Percentiles rank a stretch among this genome's conserved stretches.
Evolutionary conservation across 495 filamentous ascomycete genomes (phyloP).

Genomic region (Neurospora sp.): DNA sequence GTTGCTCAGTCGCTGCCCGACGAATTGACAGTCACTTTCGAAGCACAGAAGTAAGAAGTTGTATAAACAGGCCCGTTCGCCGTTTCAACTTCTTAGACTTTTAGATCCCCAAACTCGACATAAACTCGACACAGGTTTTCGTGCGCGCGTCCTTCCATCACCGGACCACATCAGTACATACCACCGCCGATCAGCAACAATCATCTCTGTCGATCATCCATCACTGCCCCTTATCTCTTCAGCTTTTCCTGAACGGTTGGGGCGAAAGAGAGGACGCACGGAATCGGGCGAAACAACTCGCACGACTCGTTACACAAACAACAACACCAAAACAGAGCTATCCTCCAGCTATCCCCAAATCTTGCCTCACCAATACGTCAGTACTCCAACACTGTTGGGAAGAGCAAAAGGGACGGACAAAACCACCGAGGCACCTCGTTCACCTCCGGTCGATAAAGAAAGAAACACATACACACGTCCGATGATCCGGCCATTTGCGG

Average conservation of each 20-base stretch:
- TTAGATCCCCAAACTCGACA: not conserved
- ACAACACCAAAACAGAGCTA: not conserved
- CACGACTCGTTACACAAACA: not conserved
- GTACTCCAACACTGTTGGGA: not conserved
- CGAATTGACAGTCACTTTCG: not conserved
- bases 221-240: not conserved
- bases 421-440: not conserved
- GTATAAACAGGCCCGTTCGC: not conserved
- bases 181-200: not conserved
- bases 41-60: not conserved
- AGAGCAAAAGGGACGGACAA: not conserved
- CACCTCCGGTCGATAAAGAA: not conserved
- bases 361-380: slow-evolving; percentile 1
- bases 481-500: slow-evolving; percentile 10
- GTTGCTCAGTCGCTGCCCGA: not conserved
- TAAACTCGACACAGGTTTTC: not conserved
- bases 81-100: not conserved
- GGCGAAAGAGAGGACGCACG: not conserved
- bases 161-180: not conserved
- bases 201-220: not conserved
- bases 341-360: not conserved
- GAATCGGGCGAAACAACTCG: not conserved
- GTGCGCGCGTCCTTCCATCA: not conserved
- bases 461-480: slow-evolving; percentile 1
- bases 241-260: not conserved